Base-by-base conservation (phyloP, 164 flowering plant genomes). In the Berberis thunbergii region DNA sequence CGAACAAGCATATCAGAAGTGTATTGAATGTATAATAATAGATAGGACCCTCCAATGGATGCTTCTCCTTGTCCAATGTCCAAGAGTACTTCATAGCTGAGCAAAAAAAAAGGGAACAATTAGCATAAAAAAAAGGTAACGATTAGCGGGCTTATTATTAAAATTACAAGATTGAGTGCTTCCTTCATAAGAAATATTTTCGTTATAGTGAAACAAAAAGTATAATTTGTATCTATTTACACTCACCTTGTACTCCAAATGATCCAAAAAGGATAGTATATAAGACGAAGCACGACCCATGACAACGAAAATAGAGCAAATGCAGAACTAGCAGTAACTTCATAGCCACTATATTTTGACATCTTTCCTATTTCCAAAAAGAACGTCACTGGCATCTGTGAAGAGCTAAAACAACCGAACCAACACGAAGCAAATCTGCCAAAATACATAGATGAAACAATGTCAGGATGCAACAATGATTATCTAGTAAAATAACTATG, bases 351-450 rank as follows among this genome's bases (percentile, higher is more conserved):
- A 69, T 94, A 94, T 66, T 87, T 91, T 64, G 96, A 86, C 92
- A 94, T 88, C 81, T 94, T 94, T 46, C 89, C 99, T 9, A 88
- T 61, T 76, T 94, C 99, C 73, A 94, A 65, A n/a, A 72, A 89
- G 91, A 38, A 89, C 84, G 73, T 94, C 99, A 73, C 87, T 91
- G 41, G 88, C 97, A 82, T 94, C 99, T n/a, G 77, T 94, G 99
- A 77, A 94, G 81, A 59, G 99, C 99, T 68, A 94, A 76, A 76
- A 94, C 86, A 72, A 94, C 71, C 0, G 99, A 87, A 57, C 99
- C 99, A 69, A 74, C 89, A 59, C 97, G 96, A 59, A n/a, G 84
- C 85, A 76, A 94, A 87, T 80, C 99, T 94, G 85, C 67, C 72
- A 76, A 62, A 68, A 48, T 12, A 48, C 40, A 46, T 43, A 64